Conservation (phyloP, 257 asterid species). For the Solanum paucissectum region DNA sequence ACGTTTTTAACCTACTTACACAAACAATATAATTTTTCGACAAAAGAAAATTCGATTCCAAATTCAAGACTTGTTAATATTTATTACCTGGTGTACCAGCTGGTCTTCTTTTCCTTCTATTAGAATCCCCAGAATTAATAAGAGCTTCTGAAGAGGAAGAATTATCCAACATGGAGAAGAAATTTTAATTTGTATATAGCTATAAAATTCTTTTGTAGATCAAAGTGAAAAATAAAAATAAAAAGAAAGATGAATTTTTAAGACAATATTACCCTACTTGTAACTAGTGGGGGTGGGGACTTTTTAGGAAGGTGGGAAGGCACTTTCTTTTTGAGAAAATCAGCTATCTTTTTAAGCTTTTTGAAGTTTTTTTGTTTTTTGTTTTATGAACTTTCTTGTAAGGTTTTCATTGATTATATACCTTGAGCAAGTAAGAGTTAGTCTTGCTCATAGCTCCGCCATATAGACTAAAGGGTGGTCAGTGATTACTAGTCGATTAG, state of each 20-base stretch:
- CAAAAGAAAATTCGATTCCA: neutral
- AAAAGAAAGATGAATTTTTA: neutral
- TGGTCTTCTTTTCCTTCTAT: conserved; percentile 22
- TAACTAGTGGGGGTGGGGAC: neutral
- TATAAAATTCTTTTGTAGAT: neutral
- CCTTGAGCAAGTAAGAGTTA: conserved; percentile 20
- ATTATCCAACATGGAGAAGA: conserved; percentile 15
- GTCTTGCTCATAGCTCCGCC: neutral
- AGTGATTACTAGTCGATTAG: neutral
- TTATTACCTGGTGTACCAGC: conserved; percentile 29
- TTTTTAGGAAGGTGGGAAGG: conserved; percentile 4
- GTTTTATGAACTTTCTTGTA: conserved; percentile 17
- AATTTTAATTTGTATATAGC: neutral
- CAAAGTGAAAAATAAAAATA: neutral
- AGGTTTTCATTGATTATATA: conserved; percentile 14
- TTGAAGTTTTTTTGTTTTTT: conserved; percentile 5
- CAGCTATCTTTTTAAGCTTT: conserved; percentile 23
- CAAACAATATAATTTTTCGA: neutral
- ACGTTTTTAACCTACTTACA: neutral
- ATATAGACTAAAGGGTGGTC: neutral
- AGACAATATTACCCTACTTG: neutral
- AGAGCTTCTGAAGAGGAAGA: conserved; percentile 15
- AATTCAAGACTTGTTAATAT: neutral
- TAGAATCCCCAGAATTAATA: neutral
- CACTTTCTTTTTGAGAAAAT: conserved; percentile 18